Evolutionary conservation across 129 eudicot genomes (phyloP), one percentile per base, ranked within the genome.

Genomic region (Flaveria robusta): DNA sequence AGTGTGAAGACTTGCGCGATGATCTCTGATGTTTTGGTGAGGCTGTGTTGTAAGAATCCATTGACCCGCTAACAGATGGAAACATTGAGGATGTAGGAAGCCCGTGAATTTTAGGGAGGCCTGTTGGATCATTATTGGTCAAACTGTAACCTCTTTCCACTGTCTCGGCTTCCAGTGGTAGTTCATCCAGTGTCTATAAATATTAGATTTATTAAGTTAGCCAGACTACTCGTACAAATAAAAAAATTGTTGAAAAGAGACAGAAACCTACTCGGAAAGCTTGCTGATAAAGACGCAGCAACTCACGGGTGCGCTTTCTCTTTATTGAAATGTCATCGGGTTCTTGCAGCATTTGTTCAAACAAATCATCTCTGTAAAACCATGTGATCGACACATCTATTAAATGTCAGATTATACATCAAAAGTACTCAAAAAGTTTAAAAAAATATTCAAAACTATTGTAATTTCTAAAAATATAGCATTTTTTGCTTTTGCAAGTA

Each of bases 291-390:
- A 91, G 83, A 64, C 97, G 99, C 7, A 95, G 89, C 62, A 79
- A 63, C 23, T 95, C 99, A 52, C 97, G 89, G 5, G 96, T 83
- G 29, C 87, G 96, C 83, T 89, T 95, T 83, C 99, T 85, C 78
- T 89, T 95, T 37, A 70, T 60, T 16, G 99, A 85, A 66, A 95
- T 85, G 58, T 91, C 99, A 82, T 89, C 92, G 77, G 99, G 99
- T 80, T 95, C 99, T 80, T 89, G 99, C 85, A 95, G 74, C 99
- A 95, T 95, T 79, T 95, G 96, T 71, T 91, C 99, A 24, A 95
- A 87, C 77, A 91, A 83, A 86, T 95, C 91, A 67, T 95, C 99
- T 79, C 99, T 95, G 90, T 63, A 19, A 52, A 47, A 50, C 71
- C 76, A 68, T 29, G 43, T 47, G 12, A 20, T 71, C 71, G 4